Evolutionary conservation across 441 rosid genomes (phyloP).

Genomic region (Erodium texanum): DNA sequence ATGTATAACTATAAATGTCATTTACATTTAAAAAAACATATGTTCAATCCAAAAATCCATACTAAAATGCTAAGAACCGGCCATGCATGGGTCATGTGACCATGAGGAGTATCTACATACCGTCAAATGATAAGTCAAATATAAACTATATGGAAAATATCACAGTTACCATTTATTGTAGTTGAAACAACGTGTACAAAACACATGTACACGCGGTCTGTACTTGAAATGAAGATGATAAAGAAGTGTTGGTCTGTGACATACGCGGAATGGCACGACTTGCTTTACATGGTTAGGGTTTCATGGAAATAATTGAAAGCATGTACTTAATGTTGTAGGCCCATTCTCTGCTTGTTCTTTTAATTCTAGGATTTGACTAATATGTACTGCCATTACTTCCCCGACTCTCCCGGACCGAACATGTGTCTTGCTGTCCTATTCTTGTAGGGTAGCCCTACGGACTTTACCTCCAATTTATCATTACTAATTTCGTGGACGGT

Average conservation of each 20-base stretch:
- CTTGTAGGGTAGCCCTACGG: not conserved
- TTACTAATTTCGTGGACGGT: not conserved
- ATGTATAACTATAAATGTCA: no score
- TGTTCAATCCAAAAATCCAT: no score
- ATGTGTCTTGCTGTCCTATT: not conserved
- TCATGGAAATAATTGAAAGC: not conserved
- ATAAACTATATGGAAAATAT: no score
- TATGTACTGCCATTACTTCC: not conserved
- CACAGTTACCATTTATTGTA: no score
- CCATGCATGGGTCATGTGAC: no score
- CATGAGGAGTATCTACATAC: no score
- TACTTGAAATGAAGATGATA: no score
- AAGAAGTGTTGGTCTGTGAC: not conserved
- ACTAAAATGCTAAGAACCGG: no score
- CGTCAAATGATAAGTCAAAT: no score
- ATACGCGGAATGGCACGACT: not conserved
- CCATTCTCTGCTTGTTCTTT: not conserved
- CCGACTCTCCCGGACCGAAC: not conserved
- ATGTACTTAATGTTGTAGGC: not conserved
- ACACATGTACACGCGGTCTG: no score
- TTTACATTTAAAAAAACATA: no score
- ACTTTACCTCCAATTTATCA: not conserved
- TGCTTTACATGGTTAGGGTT: not conserved
- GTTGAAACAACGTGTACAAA: no score
- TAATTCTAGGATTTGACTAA: not conserved